Base-by-base conservation (phyloP, 805 yeast species). In the Saccharomycopsis guyanensis region DNA sequence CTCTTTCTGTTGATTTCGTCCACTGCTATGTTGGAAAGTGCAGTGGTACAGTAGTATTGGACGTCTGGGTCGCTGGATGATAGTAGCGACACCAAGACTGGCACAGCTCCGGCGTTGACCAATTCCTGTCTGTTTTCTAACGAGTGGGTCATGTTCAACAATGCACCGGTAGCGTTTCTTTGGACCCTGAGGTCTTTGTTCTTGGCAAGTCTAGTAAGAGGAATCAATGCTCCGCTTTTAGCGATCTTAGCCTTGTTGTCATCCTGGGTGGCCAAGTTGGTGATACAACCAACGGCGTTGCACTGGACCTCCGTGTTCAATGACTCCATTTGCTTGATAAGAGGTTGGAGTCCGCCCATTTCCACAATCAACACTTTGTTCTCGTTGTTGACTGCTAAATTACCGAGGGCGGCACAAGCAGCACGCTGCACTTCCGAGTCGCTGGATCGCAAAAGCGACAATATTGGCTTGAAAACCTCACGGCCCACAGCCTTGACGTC, bases 401-500 rank as follows among this genome's bases (percentile, higher is more conserved):
- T 93, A n/a, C 98, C 98, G 55, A 93, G 70, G 2, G 98, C 97
- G 4, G 97, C 98, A 65, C 97, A 91, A 0, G 98, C 97, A 5
- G 98, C 98, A 45, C 97, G 76, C 67, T 93, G 97, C 32, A 93
- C 96, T 66, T 93, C 98, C 47, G 89, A 76, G 63, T 93, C 98
- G 16, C 82, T 72, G 51, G 85, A 78, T 63, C 91, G 96, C 54
- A 93, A 70, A 42, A 93, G 72, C 40, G 87, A 85, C 51, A 93
- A 71, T 36, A 93, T 89, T 42, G 97, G 98, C 63, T 93, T 97
- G 55, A 93, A 70, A 2, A 91, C 96, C 55, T 87, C 95, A 48
- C 94, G 73, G 57, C 83, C 82, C 29, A 93, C 97, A 35, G 91
- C 83, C 53, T 93, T 76, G 33, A 88, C 94, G 60, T 88, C 95